A percentile compares a stretch with the other conserved stretches of the same genome.
Evolutionary conservation across 2,329 filamentous ascomycete genomes (phyloP).

Genomic region (Alternaria ethzedia): DNA sequence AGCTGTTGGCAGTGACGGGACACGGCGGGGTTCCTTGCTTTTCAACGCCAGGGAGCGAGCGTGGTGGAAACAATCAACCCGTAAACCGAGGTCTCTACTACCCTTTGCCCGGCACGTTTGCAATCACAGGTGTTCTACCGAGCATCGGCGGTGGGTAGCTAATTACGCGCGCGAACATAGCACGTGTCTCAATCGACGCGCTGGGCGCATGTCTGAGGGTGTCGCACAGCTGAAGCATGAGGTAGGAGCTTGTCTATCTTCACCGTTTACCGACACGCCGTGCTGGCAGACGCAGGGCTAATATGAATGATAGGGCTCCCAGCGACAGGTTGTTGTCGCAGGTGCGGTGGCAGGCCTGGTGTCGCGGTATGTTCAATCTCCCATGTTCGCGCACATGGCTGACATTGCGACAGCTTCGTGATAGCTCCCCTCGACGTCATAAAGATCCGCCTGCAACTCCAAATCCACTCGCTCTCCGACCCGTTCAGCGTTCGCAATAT

Average conservation of each 20-base stretch:
- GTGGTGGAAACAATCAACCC: slow-evolving; percentile 19
- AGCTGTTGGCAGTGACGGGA: slow-evolving; percentile 11
- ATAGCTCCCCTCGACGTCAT: slow-evolving; percentile 95
- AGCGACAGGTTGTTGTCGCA: slow-evolving; percentile 68
- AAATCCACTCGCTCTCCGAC: slow-evolving; percentile 82
- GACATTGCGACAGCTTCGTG: slow-evolving; percentile 69
- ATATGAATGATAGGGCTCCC: slow-evolving; percentile 62
- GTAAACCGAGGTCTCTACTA: slow-evolving; percentile 23
- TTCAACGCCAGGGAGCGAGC: slow-evolving; percentile 23
- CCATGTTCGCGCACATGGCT: not conserved
- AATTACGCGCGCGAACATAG: slow-evolving; percentile 11
- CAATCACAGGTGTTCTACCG: slow-evolving; percentile 10
- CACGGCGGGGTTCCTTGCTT: slow-evolving; percentile 22
- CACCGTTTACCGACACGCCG: not conserved
- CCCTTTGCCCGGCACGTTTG: slow-evolving; percentile 23
- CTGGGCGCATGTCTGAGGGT: slow-evolving; percentile 68
- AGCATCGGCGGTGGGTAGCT: slow-evolving; percentile 17
- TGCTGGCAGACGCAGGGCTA: not conserved
- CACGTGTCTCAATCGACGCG: slow-evolving; percentile 31
- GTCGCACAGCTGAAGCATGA: slow-evolving; percentile 73
- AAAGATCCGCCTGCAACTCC: slow-evolving; percentile 96
- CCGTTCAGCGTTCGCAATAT: slow-evolving; percentile 64
- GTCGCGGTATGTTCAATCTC: slow-evolving; percentile 69
- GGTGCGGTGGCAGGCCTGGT: slow-evolving; percentile 81
- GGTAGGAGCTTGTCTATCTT: slow-evolving; percentile 49